Percentiles rank a stretch among this genome's conserved stretches.
phyloP scores from a whole-genome alignment of 1,139 yeast genomes.

The Suhomyces coccinellae region DNA sequence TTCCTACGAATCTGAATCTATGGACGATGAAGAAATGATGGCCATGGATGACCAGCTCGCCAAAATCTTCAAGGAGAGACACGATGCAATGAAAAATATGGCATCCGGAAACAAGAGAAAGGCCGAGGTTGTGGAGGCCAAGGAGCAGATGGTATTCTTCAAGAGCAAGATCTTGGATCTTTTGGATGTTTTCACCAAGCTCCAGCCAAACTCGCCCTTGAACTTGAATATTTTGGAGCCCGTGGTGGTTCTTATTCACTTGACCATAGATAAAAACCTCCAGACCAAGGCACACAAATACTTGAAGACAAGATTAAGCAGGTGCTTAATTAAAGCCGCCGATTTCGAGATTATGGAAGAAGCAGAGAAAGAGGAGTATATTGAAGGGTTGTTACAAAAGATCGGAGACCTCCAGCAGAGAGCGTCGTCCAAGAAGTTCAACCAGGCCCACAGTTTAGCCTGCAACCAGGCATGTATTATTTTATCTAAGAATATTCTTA shows the following conservation, averaged over 20 bases:
- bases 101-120: slow-evolving; percentile 68
- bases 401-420: slow-evolving; percentile 41
- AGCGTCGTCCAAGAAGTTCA: slow-evolving; percentile 41
- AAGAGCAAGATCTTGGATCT: slow-evolving; percentile 79
- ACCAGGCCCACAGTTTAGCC: slow-evolving; percentile 53
- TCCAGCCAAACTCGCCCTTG: slow-evolving; percentile 44
- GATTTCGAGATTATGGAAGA: slow-evolving; percentile 20
- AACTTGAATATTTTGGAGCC: slow-evolving; percentile 56
- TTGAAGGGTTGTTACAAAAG: slow-evolving; percentile 23
- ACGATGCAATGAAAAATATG: slow-evolving; percentile 53
- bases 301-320: slow-evolving; percentile 64
- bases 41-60: slow-evolving; percentile 87
- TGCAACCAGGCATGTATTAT: slow-evolving; percentile 65
- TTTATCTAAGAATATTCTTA: slow-evolving; percentile 55
- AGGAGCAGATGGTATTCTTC: slow-evolving; percentile 75
- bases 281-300: slow-evolving; percentile 77
- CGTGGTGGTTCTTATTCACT: slow-evolving; percentile 56
- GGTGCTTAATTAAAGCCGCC: slow-evolving; percentile 36
- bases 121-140: slow-evolving; percentile 70
- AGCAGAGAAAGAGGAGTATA: slow-evolving; percentile 19
- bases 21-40: slow-evolving; percentile 98
- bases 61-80: slow-evolving; percentile 79
- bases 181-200: slow-evolving; percentile 59
- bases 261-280: slow-evolving; percentile 67
- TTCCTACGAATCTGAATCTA: slow-evolving; percentile 69